phyloP scores from a whole-genome alignment of 2,329 filamentous ascomycete genomes.

The Grosmannia huntii region DNA sequence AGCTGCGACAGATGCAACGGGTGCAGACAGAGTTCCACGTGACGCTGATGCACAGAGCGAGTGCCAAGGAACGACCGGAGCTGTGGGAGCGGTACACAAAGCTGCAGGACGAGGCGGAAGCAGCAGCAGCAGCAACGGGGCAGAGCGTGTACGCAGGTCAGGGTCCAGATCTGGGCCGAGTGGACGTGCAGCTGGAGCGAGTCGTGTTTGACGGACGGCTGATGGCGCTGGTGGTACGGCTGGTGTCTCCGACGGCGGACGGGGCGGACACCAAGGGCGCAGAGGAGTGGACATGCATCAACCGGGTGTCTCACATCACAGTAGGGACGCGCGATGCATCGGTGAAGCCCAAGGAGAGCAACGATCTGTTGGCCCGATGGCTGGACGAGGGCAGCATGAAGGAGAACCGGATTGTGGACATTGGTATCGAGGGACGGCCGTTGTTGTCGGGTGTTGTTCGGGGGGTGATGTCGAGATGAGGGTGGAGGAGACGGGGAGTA shows the following conservation, averaged over 20 bases:
- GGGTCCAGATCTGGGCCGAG: constrained; percentile 44
- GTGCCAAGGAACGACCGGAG: constrained; percentile 44
- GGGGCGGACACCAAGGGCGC: constrained; percentile 24
- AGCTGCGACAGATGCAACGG: constrained; percentile 59
- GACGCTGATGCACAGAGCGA: constrained; percentile 75
- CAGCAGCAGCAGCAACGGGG: constrained; percentile 11
- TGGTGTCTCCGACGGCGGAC: constrained; percentile 29
- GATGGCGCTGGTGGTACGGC: constrained; percentile 81
- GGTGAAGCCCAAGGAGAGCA: constrained; percentile 92
- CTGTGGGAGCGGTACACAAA: constrained; percentile 63
- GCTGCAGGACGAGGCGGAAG: constrained; percentile 37
- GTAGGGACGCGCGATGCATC: constrained; percentile 62
- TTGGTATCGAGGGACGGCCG: constrained; percentile 36
- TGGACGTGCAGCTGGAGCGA: constrained; percentile 50
- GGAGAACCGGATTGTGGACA: constrained; percentile 31
- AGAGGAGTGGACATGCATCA: constrained; percentile 53
- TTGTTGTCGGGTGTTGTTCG: constrained; percentile 33
- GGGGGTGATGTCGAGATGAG: constrained; percentile 27
- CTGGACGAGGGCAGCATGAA: constrained; percentile 38
- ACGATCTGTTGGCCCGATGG: constrained; percentile 69
- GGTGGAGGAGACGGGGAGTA: no score
- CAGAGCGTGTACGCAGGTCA: no score
- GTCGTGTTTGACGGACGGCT: constrained; percentile 76
- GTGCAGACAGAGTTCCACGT: constrained; percentile 85
- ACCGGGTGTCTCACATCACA: constrained; percentile 75